Evolutionary conservation across 2,329 filamentous ascomycete genomes (phyloP).

Genomic region (Penicillium sp.): DNA sequence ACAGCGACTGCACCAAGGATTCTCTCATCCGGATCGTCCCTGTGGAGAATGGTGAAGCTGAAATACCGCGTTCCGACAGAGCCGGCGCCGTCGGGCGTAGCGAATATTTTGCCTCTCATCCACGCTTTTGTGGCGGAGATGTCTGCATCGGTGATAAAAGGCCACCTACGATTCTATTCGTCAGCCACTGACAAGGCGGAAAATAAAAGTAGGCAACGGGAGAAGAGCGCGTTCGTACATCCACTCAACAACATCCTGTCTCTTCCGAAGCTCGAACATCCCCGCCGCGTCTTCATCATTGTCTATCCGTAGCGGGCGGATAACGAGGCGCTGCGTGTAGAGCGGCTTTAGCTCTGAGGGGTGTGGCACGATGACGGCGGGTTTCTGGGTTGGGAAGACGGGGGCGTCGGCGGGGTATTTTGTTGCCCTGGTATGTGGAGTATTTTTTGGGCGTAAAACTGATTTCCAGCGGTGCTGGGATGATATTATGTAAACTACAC

Average conservation of each 20-base stretch:
- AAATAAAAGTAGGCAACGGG: not conserved
- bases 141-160: not conserved
- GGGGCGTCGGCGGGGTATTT: not conserved
- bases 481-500: no score
- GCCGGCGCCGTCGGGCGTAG: not conserved
- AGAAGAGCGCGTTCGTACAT: not conserved
- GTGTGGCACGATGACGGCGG: not conserved
- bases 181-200: no score
- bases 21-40: not conserved
- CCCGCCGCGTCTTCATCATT: not conserved
- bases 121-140: not conserved
- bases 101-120: constrained; percentile 8
- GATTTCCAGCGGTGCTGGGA: no score
- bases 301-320: not conserved
- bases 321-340: constrained; percentile 1
- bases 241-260: constrained; percentile 3
- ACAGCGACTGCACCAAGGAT: not conserved
- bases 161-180: not conserved
- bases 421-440: not conserved
- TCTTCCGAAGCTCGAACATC: not conserved
- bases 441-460: no score
- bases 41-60: not conserved
- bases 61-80: not conserved
- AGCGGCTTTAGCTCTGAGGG: not conserved
- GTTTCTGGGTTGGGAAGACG: not conserved